phyloP scores from a whole-genome alignment of 164 flowering plant species.

The Euptelea pleiosperma region DNA sequence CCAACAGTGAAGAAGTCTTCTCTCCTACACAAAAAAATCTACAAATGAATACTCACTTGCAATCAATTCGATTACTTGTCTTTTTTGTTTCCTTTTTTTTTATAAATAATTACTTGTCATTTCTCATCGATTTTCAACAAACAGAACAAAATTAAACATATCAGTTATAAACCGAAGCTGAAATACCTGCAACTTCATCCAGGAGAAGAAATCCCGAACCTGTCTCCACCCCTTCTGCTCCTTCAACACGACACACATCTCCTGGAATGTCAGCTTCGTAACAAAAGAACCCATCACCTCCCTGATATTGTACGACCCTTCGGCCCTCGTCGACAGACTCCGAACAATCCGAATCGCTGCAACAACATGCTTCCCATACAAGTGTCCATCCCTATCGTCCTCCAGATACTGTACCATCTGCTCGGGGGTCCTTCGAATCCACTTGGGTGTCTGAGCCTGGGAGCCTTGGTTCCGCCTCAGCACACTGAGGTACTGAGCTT shows the following conservation, averaged over 20 bases:
- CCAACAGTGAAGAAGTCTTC: too few species aligned
- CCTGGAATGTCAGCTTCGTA: constrained; percentile 64
- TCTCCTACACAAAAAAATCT: too few species aligned
- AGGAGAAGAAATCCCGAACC: constrained; percentile 72
- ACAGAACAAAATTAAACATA: constrained; percentile 1
- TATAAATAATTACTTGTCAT: neutral
- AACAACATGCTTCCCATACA: constrained; percentile 86
- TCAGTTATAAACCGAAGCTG: neutral
- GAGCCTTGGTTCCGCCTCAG: constrained; percentile 73
- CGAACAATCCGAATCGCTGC: constrained; percentile 76
- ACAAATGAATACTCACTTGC: too few species aligned
- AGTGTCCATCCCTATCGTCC: constrained; percentile 77
- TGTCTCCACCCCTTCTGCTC: constrained; percentile 92
- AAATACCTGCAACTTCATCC: constrained; percentile 97
- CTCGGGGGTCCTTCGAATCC: constrained; percentile 82
- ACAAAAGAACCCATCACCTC: constrained; percentile 74
- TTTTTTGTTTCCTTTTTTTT: too few species aligned
- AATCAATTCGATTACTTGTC: too few species aligned
- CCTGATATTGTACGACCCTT: constrained; percentile 72
- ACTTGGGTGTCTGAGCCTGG: constrained; percentile 62
- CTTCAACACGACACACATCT: constrained; percentile 91
- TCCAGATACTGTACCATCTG: constrained; percentile 80
- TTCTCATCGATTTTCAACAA: neutral
- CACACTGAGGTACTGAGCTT: constrained; percentile 61
- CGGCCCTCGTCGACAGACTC: constrained; percentile 38